These are phyloP conservation scores for Calendula officinalis DNA, from an alignment of 129 eudicot species.

Conservation along the genomic window DNA sequence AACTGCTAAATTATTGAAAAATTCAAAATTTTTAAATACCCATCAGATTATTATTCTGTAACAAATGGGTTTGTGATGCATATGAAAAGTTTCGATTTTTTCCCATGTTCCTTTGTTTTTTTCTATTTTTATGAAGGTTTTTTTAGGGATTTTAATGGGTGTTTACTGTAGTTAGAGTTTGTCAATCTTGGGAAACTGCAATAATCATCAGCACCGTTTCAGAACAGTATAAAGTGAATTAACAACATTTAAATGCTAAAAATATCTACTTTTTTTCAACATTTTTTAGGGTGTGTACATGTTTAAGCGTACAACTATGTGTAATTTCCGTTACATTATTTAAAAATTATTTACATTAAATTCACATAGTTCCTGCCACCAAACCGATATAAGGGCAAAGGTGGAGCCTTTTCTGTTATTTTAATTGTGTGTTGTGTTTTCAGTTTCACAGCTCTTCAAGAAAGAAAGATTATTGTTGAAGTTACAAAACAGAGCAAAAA, in stretches of 20 bases:
- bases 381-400: constrained; percentile 25
- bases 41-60: not conserved
- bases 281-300: constrained; percentile 18
- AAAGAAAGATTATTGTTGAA: constrained; percentile 9
- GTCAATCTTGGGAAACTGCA: constrained; percentile 36
- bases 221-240: constrained; percentile 15
- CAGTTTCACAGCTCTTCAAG: constrained; percentile 30
- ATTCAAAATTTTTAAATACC: not conserved
- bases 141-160: constrained; percentile 9
- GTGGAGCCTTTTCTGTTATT: constrained; percentile 8
- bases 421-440: constrained; percentile 14
- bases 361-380: constrained; percentile 27
- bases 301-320: not conserved
- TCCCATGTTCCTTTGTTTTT: not conserved
- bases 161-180: constrained; percentile 12
- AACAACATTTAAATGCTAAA: constrained; percentile 14
- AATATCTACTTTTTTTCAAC: constrained; percentile 8
- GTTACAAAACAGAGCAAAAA: constrained; percentile 23
- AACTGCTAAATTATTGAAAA: too few species aligned
- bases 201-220: constrained; percentile 21
- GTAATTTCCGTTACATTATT: constrained; percentile 16
- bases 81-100: constrained; percentile 5
- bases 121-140: not conserved
- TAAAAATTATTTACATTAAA: not conserved
- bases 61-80: constrained; percentile 6